Base-by-base conservation (phyloP, 495 filamentous ascomycete species). In the Penicillium paradoxum region DNA sequence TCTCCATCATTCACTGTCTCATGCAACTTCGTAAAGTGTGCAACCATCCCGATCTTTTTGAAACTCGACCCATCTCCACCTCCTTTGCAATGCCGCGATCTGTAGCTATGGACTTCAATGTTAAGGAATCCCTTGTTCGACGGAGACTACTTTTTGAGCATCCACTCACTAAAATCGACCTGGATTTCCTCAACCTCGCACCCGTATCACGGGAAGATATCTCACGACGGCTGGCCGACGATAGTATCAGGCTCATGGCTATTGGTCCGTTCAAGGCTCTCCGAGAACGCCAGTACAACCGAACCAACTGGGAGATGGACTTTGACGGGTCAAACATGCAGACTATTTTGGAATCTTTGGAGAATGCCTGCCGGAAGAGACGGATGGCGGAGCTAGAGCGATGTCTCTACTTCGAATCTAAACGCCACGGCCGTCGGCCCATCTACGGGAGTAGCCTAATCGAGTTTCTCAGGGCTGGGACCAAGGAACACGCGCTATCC, bases 21-120 rank as follows among this genome's bases (percentile, higher is more conserved):
- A 96, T 99, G 93, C 91, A 96, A 65, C 78, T 99, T 25, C 85
- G 95, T 19, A 96, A 97, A 66, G 95, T 99, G 38, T 99, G 95
- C 77, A 97, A 97, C 59, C 95, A 99, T 63, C 95, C 95, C 0
- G 95, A 99, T 73, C 80, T 97, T 13, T 99, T 99, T 64, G 88
- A 97, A 57, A 95, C 93, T n/a, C 82, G 95, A 13, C 90, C 88
- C n/a, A 96, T 99, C 63, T 91, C 95, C 60, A 97, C 90, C 2
- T 97, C 92, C 5, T 96, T 95, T 67, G 91, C 91, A 7, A 95
- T 97, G 88, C 80, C 84, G 29, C 87, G 79, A 39, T 91, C 91
- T 21, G 85, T 87, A 6, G 74, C 86, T n/a, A 83, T 86, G 7
- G 84, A 88, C 21, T 99, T 82, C 54, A 85, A 88, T 59, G 74